Conservation (phyloP, 1,139 yeast genomes). For the Saccharomyces hybrid region DNA sequence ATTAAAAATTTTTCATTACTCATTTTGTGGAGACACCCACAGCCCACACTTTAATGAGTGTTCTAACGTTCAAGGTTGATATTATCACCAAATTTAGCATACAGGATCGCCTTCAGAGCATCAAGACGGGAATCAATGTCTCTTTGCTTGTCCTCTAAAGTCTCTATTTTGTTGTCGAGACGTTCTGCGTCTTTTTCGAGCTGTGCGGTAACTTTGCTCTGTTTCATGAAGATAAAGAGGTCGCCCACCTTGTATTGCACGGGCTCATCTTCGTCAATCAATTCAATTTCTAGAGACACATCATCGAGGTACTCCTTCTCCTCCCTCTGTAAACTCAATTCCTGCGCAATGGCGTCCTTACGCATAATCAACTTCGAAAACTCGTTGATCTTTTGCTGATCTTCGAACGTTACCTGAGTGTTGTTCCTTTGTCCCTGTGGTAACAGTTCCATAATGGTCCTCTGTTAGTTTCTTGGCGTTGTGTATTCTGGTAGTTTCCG, state of each 20-base stretch:
- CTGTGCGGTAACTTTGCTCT: conserved; percentile 54
- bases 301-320: conserved; percentile 90
- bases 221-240: conserved; percentile 56
- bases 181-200: conserved; percentile 54
- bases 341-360: conserved; percentile 50
- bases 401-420: conserved; percentile 77
- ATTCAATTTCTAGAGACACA: conserved; percentile 74
- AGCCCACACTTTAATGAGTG: background rate
- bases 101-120: conserved; percentile 61
- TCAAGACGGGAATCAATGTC: conserved; percentile 48
- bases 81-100: conserved; percentile 83
- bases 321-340: conserved; percentile 43
- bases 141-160: conserved; percentile 42
- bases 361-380: conserved; percentile 76
- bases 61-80: conserved; percentile 65
- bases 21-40: conserved; percentile 1
- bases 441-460: conserved; percentile 42
- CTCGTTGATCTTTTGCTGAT: conserved; percentile 81
- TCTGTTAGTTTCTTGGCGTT: background rate
- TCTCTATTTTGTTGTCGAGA: conserved; percentile 44
- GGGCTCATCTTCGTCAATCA: conserved; percentile 62
- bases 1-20: background rate
- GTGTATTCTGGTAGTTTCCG: background rate
- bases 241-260: conserved; percentile 69
- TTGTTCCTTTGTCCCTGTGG: conserved; percentile 65